These are phyloP conservation scores for Wickerhamiella sorbophila DNA, from an alignment of 805 yeast genomes.

Conservation along the genomic window DNA sequence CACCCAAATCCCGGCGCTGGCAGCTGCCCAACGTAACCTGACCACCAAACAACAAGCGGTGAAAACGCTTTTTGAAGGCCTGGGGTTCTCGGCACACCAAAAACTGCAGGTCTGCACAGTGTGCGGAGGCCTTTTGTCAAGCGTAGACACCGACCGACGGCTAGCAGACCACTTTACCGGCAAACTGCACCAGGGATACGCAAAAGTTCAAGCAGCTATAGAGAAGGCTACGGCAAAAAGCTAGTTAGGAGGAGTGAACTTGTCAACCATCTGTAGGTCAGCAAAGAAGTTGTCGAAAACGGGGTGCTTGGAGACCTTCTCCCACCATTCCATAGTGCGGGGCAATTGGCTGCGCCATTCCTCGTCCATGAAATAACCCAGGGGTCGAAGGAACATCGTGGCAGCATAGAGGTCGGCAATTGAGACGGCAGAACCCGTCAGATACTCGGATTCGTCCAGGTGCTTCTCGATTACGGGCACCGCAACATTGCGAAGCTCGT, in stretches of 20 bases:
- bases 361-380: conserved; percentile 43
- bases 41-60: conserved; percentile 38
- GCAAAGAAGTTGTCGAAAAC: conserved; percentile 35
- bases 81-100: conserved; percentile 79
- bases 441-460: conserved; percentile 46
- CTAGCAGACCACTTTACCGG: conserved; percentile 85
- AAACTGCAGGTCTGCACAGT: conserved; percentile 78
- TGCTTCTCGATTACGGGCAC: conserved; percentile 26
- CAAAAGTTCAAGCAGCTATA: conserved; percentile 39
- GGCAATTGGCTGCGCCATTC: conserved; percentile 56
- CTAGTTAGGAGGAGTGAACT: conserved; percentile 27
- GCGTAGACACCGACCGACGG: conserved; percentile 76
- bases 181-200: conserved; percentile 72
- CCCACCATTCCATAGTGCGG: conserved; percentile 55
- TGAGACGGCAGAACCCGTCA: conserved; percentile 53
- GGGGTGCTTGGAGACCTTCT: conserved; percentile 36
- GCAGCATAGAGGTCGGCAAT: conserved; percentile 53
- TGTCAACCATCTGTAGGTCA: conserved; percentile 44
- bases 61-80: conserved; percentile 47
- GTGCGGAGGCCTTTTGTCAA: conserved; percentile 79
- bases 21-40: neutral
- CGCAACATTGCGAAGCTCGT: conserved; percentile 21
- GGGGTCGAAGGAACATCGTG: conserved; percentile 37
- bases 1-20: conserved; percentile 12
- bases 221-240: neutral